A percentile compares a stretch with the other conserved stretches of the same genome.
These are phyloP conservation scores for Eucalyptus leucophloia DNA, from an alignment of 345 rosid genomes.

Conservation along the genomic window DNA sequence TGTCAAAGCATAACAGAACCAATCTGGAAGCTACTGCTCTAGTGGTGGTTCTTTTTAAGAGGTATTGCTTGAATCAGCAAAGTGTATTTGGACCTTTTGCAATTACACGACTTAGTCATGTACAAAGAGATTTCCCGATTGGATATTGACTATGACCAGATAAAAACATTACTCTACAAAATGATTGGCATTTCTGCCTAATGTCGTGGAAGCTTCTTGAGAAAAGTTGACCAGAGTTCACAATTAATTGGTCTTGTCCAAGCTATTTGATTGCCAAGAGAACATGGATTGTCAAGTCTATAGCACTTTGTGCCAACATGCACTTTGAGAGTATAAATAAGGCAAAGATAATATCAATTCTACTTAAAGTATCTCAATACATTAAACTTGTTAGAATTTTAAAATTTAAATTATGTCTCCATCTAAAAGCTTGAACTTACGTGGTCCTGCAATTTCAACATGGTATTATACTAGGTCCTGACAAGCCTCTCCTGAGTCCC, in stretches of 20 bases:
- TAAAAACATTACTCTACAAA: background rate
- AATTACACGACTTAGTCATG: background rate
- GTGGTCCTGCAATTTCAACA: background rate
- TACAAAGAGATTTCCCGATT: background rate
- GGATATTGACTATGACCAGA: background rate
- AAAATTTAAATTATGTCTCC: background rate
- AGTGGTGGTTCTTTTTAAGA: background rate
- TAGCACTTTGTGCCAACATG: background rate
- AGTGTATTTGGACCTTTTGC: background rate
- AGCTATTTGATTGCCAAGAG: background rate
- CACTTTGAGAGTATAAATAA: background rate
- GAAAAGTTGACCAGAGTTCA: background rate
- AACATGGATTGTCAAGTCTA: background rate
- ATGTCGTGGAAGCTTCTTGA: background rate
- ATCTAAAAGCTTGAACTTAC: background rate
- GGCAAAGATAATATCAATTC: background rate
- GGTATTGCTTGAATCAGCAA: background rate
- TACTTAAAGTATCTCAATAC: background rate
- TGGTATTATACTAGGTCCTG: background rate
- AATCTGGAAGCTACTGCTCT: background rate
- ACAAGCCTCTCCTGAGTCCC: background rate
- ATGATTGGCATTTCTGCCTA: background rate
- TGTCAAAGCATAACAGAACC: background rate
- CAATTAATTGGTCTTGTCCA: background rate
- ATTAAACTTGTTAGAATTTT: background rate